phyloP scores from a whole-genome alignment of 176 grass and related monocot genomes.

The Oryza meridionalis region DNA sequence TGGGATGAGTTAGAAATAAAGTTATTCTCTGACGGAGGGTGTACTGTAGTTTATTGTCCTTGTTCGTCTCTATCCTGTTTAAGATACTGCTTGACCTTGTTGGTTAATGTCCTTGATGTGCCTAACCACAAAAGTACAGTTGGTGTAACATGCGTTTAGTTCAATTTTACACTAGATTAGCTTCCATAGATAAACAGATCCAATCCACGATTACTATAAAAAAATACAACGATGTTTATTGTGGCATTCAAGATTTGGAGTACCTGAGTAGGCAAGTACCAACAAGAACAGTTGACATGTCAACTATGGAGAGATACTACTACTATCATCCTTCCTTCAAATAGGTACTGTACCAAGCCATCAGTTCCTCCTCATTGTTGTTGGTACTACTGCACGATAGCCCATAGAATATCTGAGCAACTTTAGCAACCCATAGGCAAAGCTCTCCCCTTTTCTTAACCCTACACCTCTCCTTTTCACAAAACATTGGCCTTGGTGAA shows the following conservation, averaged over 20 bases:
- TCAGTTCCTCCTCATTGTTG: background rate
- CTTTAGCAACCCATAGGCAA: slow-evolving; percentile 15
- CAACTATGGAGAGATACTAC: background rate
- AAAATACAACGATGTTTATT: background rate
- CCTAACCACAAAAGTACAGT: background rate
- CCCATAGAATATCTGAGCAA: slow-evolving; percentile 27
- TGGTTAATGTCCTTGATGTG: background rate
- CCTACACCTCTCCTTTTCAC: slow-evolving; percentile 56
- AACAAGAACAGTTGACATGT: slow-evolving; percentile 12
- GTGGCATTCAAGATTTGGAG: background rate
- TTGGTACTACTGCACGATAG: background rate
- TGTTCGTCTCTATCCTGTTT: background rate
- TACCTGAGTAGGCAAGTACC: background rate
- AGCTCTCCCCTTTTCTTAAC: slow-evolving; percentile 8
- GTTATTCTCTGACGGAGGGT: too few relatives aligned
- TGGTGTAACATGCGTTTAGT: background rate
- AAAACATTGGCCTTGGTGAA: slow-evolving; percentile 42
- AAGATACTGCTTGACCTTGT: background rate
- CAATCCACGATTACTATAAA: background rate
- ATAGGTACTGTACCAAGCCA: background rate
- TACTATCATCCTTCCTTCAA: slow-evolving; percentile 14
- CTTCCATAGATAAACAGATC: background rate
- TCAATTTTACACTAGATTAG: background rate
- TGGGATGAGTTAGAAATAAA: too few relatives aligned
- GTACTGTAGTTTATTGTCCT: background rate